Base-by-base conservation (phyloP, 495 filamentous ascomycete species). In the Chlorociboria aeruginascens region DNA sequence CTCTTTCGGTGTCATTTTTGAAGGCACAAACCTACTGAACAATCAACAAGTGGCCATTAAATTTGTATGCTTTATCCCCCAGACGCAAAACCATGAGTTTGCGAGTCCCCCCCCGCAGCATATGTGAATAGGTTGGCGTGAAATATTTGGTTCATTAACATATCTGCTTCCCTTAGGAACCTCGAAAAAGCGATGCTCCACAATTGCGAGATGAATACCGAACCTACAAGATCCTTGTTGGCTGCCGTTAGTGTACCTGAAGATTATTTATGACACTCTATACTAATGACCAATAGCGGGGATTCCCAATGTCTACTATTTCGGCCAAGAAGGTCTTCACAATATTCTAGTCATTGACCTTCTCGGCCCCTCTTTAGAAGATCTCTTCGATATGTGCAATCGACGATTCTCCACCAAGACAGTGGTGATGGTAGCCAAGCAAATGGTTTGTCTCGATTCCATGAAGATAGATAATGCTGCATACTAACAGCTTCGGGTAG, bases 301-400 rank as follows among this genome's bases (percentile, higher is more conserved):
- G 57, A 97, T 99, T 56, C 92, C 92, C 59, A 97, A 99, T 81
- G 92, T 99, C 61, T 99, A 99, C 69, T 99, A 99, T 69, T 99
- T 97, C 56, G 92, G 92, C 51, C 92, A 99, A 66, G 92, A 99
- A 69, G 92, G 92, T 56, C 78, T 99, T 17, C 92, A 99, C 70
- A 99, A 99, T 69, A 99, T 99, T 55, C 79, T 99, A 2, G 92
- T 99, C 45, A 99, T 99, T 57, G 92, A 99, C 65, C 77, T 99
- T 16, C 83, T 99, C 11, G 92, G 92, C 17, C 90, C 93, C 29
- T 95, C 88, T 57, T 73, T 99, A 30, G 92, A 99, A 64, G 92
- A 99, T 63, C 78, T 99, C 0, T 99, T 99, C 63, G 92, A 99
- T 58, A 90, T 92, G 63, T 99, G 92, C 71, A 92, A 90, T 64